Evolutionary conservation across 371 early-diverging fungal genomes (phyloP).

Genomic region (Mucor velutinosus): DNA sequence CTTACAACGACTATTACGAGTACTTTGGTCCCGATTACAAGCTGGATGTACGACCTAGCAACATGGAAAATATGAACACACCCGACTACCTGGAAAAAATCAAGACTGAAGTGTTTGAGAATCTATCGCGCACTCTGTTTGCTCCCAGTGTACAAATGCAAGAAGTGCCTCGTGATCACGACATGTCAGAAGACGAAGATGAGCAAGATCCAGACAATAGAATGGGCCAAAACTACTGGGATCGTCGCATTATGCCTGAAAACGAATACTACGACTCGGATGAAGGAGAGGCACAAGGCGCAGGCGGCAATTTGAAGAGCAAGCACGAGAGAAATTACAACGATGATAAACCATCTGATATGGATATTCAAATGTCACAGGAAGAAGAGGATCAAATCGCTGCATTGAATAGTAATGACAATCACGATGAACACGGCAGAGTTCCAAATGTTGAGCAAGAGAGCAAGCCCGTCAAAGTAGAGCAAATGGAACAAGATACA

Average conservation of each 20-base stretch:
- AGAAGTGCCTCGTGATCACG: constrained; percentile 50
- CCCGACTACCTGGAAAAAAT: constrained; percentile 82
- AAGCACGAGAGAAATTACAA: constrained; percentile 37
- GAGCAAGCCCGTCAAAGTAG: neutral
- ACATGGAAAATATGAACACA: constrained; percentile 90
- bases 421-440: constrained; percentile 12
- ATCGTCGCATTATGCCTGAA: constrained; percentile 63
- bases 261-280: constrained; percentile 73
- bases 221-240: constrained; percentile 58
- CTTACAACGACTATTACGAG: constrained; percentile 87
- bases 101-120: constrained; percentile 67
- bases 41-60: constrained; percentile 83
- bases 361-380: constrained; percentile 25
- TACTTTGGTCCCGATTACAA: constrained; percentile 85
- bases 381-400: constrained; percentile 42
- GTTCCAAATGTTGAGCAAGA: neutral
- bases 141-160: constrained; percentile 75
- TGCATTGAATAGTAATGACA: constrained; percentile 23
- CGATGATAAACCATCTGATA: constrained; percentile 14
- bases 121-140: constrained; percentile 73
- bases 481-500: neutral
- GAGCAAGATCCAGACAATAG: constrained; percentile 54
- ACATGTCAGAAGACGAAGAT: constrained; percentile 58
- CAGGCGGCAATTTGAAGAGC: constrained; percentile 22
- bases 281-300: constrained; percentile 59